Conservation (phyloP, 1,284 basidiomycete species). For the Wallemia mellicola region DNA sequence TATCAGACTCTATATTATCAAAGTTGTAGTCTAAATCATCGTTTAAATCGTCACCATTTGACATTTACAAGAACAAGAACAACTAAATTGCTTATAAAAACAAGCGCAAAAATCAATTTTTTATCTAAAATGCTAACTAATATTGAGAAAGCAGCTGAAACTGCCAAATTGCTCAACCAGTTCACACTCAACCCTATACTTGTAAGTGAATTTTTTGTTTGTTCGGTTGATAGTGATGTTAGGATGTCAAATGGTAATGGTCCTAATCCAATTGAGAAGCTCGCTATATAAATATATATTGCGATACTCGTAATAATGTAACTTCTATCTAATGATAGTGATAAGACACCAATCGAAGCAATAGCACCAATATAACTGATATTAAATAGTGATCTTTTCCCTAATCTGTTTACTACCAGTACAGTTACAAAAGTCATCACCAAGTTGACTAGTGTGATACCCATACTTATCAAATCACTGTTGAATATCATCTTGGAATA, state of each 20-base stretch:
- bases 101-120: neutral
- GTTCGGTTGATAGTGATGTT: slow-evolving; percentile 10
- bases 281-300: slow-evolving; percentile 12
- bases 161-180: slow-evolving; percentile 12
- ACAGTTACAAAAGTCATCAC: slow-evolving; percentile 14
- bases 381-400: slow-evolving; percentile 10
- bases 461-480: neutral
- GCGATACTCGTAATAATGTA: slow-evolving; percentile 8
- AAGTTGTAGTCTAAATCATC: neutral
- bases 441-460: slow-evolving; percentile 7
- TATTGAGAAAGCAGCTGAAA: slow-evolving; percentile 5
- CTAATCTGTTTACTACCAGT: slow-evolving; percentile 10
- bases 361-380: slow-evolving; percentile 8
- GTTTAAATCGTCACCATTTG: neutral
- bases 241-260: slow-evolving; percentile 14
- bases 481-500: neutral
- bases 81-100: neutral
- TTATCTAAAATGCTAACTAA: neutral
- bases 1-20: neutral
- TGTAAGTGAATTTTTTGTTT: slow-evolving; percentile 10
- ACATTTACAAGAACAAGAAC: neutral
- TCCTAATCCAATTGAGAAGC: slow-evolving; percentile 12
- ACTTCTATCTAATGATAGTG: slow-evolving; percentile 5
- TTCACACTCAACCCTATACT: slow-evolving; percentile 12
- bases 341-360: slow-evolving; percentile 8